A percentile compares a stretch with the other conserved stretches of the same genome.
These are phyloP conservation scores for Aspergillus saccharolyticus DNA, from an alignment of 495 filamentous ascomycete species.

Conservation along the genomic window DNA sequence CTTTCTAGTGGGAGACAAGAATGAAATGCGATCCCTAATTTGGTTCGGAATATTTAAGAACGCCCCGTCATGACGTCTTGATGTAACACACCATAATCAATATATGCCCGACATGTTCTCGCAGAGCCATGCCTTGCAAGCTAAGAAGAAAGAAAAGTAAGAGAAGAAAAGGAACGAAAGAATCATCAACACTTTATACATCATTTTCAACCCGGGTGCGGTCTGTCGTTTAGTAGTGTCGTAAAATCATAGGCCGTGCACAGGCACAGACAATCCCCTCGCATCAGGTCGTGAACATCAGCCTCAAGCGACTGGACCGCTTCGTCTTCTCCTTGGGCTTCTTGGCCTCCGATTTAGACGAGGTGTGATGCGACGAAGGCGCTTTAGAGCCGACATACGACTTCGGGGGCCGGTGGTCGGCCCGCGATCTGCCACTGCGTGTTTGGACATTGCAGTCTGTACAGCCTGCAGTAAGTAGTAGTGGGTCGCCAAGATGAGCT, in stretches of 20 bases:
- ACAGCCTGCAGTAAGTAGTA: background rate
- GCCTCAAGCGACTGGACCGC: slow-evolving; percentile 36
- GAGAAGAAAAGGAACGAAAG: background rate
- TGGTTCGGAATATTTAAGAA: no score
- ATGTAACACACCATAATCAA: no score
- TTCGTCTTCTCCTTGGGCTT: slow-evolving; percentile 40
- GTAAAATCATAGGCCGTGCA: slow-evolving; percentile 10
- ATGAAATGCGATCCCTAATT: no score
- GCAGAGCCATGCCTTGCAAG: no score
- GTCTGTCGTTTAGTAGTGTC: background rate
- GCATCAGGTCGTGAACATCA: slow-evolving; percentile 41
- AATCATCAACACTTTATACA: slow-evolving; percentile 1
- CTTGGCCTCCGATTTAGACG: slow-evolving; percentile 25
- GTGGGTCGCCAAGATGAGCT: background rate
- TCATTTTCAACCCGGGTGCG: background rate
- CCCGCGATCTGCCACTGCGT: slow-evolving; percentile 5
- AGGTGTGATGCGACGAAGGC: slow-evolving; percentile 10
- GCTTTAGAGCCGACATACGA: slow-evolving; percentile 16
- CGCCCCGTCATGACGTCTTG: no score
- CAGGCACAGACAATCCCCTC: background rate
- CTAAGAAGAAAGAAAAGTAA: no score
- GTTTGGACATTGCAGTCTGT: background rate
- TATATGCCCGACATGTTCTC: no score
- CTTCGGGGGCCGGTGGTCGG: slow-evolving; percentile 20
- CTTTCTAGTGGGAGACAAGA: no score